Evolutionary conservation across 2,329 filamentous ascomycete genomes (phyloP).

Genomic region (Xylariaceae sp.): DNA sequence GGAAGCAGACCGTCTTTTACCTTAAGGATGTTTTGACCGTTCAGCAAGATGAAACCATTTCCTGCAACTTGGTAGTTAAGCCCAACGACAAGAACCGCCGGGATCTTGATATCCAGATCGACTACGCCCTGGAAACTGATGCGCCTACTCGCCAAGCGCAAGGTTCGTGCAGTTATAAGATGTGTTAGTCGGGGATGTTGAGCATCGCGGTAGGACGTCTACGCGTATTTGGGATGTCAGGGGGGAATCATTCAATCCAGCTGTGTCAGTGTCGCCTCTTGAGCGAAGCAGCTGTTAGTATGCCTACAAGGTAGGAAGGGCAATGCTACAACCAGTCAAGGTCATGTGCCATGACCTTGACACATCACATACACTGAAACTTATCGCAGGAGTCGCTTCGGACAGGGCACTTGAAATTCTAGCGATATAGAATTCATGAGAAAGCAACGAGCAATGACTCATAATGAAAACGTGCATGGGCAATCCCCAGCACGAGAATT

Average conservation of each 20-base stretch:
- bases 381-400: conserved; percentile 1
- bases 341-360: background rate
- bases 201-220: background rate
- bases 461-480: conserved; percentile 8
- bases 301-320: background rate
- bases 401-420: conserved; percentile 3
- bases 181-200: conserved; percentile 47
- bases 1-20: conserved; percentile 99
- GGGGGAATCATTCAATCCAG: background rate
- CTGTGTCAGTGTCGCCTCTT: background rate
- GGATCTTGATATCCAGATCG: conserved; percentile 85
- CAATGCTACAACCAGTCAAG: background rate
- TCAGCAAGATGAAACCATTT: conserved; percentile 75
- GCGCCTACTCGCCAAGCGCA: conserved; percentile 64
- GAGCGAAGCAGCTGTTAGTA: background rate
- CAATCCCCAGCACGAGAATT: background rate
- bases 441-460: conserved; percentile 7
- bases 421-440: conserved; percentile 10
- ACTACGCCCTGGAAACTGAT: conserved; percentile 72
- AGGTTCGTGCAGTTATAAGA: conserved; percentile 75
- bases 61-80: conserved; percentile 69
- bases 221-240: background rate
- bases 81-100: conserved; percentile 93
- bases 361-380: background rate
- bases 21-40: conserved; percentile 89